phyloP scores from a whole-genome alignment of 257 asterid genomes.

The Solanum chiquidenum region DNA sequence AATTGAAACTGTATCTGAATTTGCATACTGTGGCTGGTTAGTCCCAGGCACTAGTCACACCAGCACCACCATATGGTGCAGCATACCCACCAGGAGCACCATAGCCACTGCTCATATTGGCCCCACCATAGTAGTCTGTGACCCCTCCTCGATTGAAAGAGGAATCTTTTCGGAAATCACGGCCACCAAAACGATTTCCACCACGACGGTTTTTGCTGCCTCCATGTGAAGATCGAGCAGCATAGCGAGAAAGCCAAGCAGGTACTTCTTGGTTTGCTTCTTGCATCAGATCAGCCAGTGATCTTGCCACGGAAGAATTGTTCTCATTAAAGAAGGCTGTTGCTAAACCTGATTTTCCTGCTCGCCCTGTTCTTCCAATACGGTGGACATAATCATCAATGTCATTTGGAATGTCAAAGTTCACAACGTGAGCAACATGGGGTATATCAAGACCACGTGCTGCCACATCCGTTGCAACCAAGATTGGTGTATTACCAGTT shows the following conservation, averaged over 20 bases:
- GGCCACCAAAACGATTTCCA: constrained; percentile 9
- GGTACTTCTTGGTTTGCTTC: constrained; percentile 32
- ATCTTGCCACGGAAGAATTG: constrained; percentile 59
- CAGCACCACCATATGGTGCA: constrained; percentile 5
- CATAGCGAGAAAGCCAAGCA: constrained; percentile 2
- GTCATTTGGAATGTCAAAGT: constrained; percentile 90
- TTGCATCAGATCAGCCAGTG: constrained; percentile 82
- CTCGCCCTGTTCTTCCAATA: constrained; percentile 91
- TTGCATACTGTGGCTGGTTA: constrained; percentile 1
- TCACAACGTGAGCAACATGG: constrained; percentile 89
- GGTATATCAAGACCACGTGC: constrained; percentile 99
- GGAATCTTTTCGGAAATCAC: constrained; percentile 14
- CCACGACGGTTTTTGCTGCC: constrained; percentile 2
- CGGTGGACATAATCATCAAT: constrained; percentile 95
- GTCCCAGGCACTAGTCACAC: constrained; percentile 16
- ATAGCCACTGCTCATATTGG: constrained; percentile 4
- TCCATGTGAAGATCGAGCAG: background rate
- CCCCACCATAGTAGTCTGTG: constrained; percentile 1
- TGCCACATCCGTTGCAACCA: constrained; percentile 93
- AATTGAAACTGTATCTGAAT: background rate
- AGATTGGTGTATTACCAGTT: constrained; percentile 74
- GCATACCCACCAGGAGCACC: constrained; percentile 1
- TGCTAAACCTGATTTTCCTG: constrained; percentile 83
- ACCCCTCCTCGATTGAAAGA: constrained; percentile 5
- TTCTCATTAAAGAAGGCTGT: constrained; percentile 88